Base-by-base conservation (phyloP, 2,329 filamentous ascomycete genomes). In the Hypoxylon sp. region DNA sequence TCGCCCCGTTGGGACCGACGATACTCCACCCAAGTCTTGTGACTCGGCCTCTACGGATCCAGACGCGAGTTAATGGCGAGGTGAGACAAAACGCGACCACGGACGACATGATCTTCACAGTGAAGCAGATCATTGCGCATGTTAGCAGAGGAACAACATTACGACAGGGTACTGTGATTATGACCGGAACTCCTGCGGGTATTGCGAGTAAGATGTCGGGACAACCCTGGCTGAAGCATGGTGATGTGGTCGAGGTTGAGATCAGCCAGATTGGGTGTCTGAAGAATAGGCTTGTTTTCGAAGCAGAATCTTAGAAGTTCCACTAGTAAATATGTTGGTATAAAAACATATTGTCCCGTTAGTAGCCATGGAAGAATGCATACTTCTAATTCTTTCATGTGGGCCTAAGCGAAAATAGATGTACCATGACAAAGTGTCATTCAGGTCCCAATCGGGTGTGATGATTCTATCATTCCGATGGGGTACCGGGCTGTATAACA, bases 141-240 rank as follows among this genome's bases (percentile, higher is more conserved):
- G 54, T 50, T 13, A 64, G 61, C 24, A 58, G 35, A 13, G 61
- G 61, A 6, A 64, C 61, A n/a, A 64, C 61, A 8, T 29, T 64
- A 3, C 50, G 61, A n/a, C 39, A 52, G 24, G 61, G 61, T 11
- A 64, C 61, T 10, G 50, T 64, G 15, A 64, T 64, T 2, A 64
- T 64, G 61, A 64, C 61, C 2, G 61, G 61, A 47, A 64, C 61
- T 6, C 61, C 61, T 6, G 54, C 61, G 3, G 61, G 61, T 7
- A 64, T 64, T 39, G 61, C 61, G 1, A 54, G 53, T 42, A 64
- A 64, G 39, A 58, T 56, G 61, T 54, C 54, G 4, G 61, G 54
- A 2, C 47, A 64, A 42, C 61, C 62, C 1, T 64, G 54, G 62
- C 62, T 64, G 5, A 58, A 54, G 24, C 32, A 64, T 13, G 62